These are phyloP conservation scores for Rhodotorula sp. DNA, from an alignment of 1,284 basidiomycete species.

Conservation along the genomic window DNA sequence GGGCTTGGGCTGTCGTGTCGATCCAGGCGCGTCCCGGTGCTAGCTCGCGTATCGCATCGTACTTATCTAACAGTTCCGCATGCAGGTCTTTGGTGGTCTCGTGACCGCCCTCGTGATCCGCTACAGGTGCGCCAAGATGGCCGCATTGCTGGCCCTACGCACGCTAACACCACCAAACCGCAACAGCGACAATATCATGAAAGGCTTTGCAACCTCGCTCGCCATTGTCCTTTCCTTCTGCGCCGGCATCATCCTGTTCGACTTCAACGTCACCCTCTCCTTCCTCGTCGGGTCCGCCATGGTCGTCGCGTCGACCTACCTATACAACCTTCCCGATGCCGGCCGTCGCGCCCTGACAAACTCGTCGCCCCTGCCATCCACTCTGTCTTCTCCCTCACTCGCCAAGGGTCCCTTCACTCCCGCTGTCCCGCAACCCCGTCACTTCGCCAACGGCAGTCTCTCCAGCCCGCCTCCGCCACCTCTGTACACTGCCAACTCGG, in stretches of 20 bases:
- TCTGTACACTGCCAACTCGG: not conserved
- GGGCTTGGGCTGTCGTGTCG: slow-evolving; percentile 87
- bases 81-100: slow-evolving; percentile 67
- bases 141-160: not conserved
- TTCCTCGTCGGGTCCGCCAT: slow-evolving; percentile 79
- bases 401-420: slow-evolving; percentile 8
- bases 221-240: slow-evolving; percentile 92
- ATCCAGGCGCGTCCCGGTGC: slow-evolving; percentile 64
- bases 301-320: slow-evolving; percentile 82
- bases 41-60: too few relatives aligned
- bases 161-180: not conserved
- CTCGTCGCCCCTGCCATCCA: not conserved
- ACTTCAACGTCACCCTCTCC: slow-evolving; percentile 78
- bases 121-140: slow-evolving; percentile 54
- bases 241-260: slow-evolving; percentile 81
- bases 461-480: not conserved
- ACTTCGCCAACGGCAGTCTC: not conserved
- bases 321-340: slow-evolving; percentile 70
- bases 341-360: not conserved
- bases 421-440: not conserved
- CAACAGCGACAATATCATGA: slow-evolving; percentile 72
- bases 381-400: not conserved
- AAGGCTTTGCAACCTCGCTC: slow-evolving; percentile 87
- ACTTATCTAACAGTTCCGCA: too few relatives aligned
- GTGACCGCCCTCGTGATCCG: slow-evolving; percentile 71